Conservation (phyloP, 305 asterid genomes). For the Caryopteris hybrid region DNA sequence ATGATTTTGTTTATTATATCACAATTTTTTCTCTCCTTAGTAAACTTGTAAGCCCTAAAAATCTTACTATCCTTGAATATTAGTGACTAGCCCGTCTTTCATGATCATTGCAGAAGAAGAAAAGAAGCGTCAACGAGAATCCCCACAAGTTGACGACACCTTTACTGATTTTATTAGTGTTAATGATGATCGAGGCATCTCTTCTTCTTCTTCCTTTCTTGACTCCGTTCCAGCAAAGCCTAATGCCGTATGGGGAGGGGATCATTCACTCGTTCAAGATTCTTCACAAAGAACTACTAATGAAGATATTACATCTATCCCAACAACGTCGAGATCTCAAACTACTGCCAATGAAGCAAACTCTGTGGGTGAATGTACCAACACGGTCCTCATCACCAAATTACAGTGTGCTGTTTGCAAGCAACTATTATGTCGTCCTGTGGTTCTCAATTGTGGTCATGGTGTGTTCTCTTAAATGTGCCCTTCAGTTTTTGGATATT, state of each 20-base stretch:
- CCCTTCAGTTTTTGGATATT: background rate
- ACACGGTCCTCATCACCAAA: conserved; percentile 29
- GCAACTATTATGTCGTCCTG: conserved; percentile 50
- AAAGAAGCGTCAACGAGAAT: conserved; percentile 22
- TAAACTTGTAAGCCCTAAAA: background rate
- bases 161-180: conserved; percentile 26
- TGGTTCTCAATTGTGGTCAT: conserved; percentile 80
- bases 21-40: background rate
- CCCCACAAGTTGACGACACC: conserved; percentile 40
- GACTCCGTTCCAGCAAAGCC: no score
- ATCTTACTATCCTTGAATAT: conserved; percentile 3
- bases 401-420: conserved; percentile 55
- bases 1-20: background rate
- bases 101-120: conserved; percentile 51
- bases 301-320: conserved; percentile 13
- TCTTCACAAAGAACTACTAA: conserved; percentile 7
- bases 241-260: no score
- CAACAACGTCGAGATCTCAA: conserved; percentile 23
- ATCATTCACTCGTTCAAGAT: no score
- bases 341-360: conserved; percentile 6
- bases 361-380: conserved; percentile 11
- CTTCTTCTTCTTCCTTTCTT: no score
- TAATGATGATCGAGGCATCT: no score
- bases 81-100: conserved; percentile 7
- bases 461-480: conserved; percentile 34